Evolutionary conservation across 1,284 basidiomycete species (phyloP).

Genomic region (Pholiota adiposa): DNA sequence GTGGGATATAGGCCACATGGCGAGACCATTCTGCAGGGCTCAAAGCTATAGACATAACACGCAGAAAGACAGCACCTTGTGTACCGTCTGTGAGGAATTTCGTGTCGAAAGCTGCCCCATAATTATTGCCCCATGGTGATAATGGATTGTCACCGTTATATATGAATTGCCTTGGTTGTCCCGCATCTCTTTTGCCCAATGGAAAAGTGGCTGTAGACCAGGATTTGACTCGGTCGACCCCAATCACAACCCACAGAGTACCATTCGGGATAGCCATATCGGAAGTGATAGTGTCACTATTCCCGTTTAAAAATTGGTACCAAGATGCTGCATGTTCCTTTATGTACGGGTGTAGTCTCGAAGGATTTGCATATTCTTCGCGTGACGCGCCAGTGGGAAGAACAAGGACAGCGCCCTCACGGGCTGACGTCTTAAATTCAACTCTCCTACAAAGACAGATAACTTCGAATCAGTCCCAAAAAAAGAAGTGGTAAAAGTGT

Average conservation of each 20-base stretch:
- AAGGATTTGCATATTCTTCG: neutral
- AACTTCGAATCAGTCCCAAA: neutral
- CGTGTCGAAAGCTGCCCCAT: neutral
- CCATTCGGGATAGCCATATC: neutral
- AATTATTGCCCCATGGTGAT: neutral
- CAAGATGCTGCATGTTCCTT: neutral
- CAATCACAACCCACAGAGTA: neutral
- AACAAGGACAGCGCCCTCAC: conserved; percentile 1
- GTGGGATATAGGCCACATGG: neutral
- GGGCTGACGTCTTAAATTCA: neutral
- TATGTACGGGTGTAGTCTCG: neutral
- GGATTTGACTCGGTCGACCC: neutral
- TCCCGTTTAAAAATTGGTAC: conserved; percentile 1
- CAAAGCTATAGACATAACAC: neutral
- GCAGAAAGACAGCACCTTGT: neutral
- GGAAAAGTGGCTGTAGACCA: conserved; percentile 3
- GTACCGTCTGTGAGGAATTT: neutral
- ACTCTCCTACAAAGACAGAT: neutral
- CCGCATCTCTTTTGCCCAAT: neutral
- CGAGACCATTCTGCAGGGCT: neutral
- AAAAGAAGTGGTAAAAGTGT: neutral
- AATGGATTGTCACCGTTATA: neutral
- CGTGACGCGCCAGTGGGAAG: neutral
- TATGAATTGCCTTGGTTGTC: neutral
- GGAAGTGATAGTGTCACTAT: neutral